phyloP scores from a whole-genome alignment of 257 asterid genomes.

The Nicotiana knightiana region DNA sequence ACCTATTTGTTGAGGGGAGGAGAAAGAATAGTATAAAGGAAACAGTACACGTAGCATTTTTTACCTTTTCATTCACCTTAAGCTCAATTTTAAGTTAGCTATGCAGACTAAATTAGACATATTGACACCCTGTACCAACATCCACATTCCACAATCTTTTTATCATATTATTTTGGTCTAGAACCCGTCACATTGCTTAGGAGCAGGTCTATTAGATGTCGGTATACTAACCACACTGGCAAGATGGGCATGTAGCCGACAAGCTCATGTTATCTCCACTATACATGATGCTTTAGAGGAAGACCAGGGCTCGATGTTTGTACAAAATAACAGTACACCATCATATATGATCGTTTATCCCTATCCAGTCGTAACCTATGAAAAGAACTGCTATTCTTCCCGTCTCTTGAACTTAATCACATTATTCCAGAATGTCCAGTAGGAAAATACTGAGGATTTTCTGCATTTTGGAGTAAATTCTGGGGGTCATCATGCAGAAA shows the following conservation, averaged over 20 bases:
- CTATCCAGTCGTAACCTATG: neutral
- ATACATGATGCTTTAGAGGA: neutral
- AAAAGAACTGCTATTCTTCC: neutral
- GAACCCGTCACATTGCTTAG: neutral
- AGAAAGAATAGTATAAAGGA: neutral
- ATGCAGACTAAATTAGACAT: neutral
- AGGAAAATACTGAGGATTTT: neutral
- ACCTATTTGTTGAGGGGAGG: neutral
- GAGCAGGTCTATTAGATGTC: neutral
- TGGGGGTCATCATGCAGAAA: neutral
- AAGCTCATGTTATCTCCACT: neutral
- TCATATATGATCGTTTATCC: neutral
- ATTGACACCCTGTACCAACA: neutral
- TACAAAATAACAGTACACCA: neutral
- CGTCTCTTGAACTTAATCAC: neutral
- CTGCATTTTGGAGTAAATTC: neutral
- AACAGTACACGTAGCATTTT: neutral
- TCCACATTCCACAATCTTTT: neutral
- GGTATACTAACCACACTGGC: neutral
- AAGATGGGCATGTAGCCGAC: neutral
- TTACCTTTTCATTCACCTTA: too few relatives aligned
- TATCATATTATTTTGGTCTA: neutral
- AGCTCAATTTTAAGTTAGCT: neutral
- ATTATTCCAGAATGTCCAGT: neutral
- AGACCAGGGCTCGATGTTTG: neutral